These are phyloP conservation scores for Podila epicladia DNA, from an alignment of 192 early-diverging fungal genomes.

Conservation along the genomic window DNA sequence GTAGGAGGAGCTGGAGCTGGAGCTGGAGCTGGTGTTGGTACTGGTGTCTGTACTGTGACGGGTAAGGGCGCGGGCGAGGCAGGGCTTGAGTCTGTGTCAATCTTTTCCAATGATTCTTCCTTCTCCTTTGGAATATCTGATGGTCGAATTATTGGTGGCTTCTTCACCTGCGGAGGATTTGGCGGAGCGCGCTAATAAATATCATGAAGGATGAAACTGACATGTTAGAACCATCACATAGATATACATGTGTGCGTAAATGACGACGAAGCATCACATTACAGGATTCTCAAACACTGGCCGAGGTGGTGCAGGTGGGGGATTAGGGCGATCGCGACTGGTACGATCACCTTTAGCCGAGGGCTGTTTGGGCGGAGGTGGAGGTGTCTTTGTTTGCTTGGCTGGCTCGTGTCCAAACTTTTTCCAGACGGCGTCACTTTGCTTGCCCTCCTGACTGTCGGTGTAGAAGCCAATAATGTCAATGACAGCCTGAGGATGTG, in stretches of 20 bases:
- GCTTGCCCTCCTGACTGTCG: slow-evolving; percentile 61
- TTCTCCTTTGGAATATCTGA: slow-evolving; percentile 23
- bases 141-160: slow-evolving; percentile 20
- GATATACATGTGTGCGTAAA: not conserved
- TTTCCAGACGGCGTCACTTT: slow-evolving; percentile 56
- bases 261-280: not conserved
- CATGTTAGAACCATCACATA: not conserved
- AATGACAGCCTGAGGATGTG: slow-evolving; percentile 92
- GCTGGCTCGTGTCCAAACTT: slow-evolving; percentile 50
- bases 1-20: not conserved
- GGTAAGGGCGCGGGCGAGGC: not conserved
- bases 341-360: slow-evolving; percentile 22
- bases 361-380: slow-evolving; percentile 5
- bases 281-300: slow-evolving; percentile 48
- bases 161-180: slow-evolving; percentile 22
- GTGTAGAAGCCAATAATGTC: slow-evolving; percentile 89
- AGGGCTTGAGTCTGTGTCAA: slow-evolving; percentile 30
- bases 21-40: not conserved
- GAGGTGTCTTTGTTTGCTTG: slow-evolving; percentile 11
- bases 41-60: not conserved
- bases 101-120: slow-evolving; percentile 30
- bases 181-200: not conserved
- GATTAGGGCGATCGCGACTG: slow-evolving; percentile 15
- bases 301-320: slow-evolving; percentile 25
- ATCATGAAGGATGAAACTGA: not conserved